Percentiles rank a stretch among this genome's conserved stretches.
Evolutionary conservation across 345 rosid genomes (phyloP).

Genomic region (Kandelia obovata): DNA sequence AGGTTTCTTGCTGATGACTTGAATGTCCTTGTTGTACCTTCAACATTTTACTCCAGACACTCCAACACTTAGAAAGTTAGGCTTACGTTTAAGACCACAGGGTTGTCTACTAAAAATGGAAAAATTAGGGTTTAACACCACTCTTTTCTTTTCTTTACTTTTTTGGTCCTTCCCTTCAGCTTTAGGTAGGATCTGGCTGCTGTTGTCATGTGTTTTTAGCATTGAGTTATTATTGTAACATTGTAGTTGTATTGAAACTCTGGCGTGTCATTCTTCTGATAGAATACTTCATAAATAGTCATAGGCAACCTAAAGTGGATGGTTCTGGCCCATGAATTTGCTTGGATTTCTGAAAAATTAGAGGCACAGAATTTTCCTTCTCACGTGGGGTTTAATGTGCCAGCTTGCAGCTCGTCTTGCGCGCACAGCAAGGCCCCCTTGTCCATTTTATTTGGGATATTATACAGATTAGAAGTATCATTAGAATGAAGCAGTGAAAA

Average conservation of each 20-base stretch:
- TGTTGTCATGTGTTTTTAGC: conserved; percentile 21
- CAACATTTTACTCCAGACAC: conserved; percentile 14
- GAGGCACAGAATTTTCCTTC: too few species aligned
- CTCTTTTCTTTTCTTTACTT: not conserved
- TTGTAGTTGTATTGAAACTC: conserved; percentile 20
- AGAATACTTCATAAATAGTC: conserved; percentile 17
- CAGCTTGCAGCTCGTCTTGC: too few species aligned
- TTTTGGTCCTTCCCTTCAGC: conserved; percentile 4
- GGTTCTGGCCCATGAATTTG: not conserved
- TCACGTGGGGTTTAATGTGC: too few species aligned
- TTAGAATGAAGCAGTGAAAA: too few species aligned
- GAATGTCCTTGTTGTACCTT: conserved; percentile 13
- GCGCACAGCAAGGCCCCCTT: too few species aligned
- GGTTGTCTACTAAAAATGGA: conserved; percentile 14
- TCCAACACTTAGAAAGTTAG: conserved; percentile 9
- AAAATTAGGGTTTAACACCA: conserved; percentile 20
- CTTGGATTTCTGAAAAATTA: not conserved
- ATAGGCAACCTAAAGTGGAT: conserved; percentile 17
- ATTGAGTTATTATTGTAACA: conserved; percentile 16
- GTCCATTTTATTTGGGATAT: too few species aligned
- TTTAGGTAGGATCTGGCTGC: conserved; percentile 31
- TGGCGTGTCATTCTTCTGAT: conserved; percentile 26
- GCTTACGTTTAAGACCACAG: conserved; percentile 13
- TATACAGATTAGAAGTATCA: too few species aligned
- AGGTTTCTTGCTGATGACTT: conserved; percentile 42